phyloP scores from a whole-genome alignment of 2,329 filamentous ascomycete species.

The Monosporascus sp. region DNA sequence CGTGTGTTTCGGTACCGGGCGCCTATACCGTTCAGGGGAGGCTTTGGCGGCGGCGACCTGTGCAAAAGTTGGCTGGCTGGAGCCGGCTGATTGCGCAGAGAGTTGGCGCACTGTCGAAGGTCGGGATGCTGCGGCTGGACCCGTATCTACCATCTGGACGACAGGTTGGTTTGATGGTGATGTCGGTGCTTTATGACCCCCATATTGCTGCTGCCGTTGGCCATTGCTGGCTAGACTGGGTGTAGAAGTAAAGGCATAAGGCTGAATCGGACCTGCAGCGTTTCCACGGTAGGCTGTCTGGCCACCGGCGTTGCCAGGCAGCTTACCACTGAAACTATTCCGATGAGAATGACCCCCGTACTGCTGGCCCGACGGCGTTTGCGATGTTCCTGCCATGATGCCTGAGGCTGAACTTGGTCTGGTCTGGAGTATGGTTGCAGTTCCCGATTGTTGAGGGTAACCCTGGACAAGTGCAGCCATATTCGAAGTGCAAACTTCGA shows the following conservation, averaged over 20 bases:
- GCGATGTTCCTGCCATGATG: constrained; percentile 45
- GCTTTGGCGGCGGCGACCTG: constrained; percentile 58
- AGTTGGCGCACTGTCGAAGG: constrained; percentile 22
- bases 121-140: constrained; percentile 18
- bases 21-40: constrained; percentile 79
- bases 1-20: constrained; percentile 51
- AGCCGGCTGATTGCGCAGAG: constrained; percentile 38
- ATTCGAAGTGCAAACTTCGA: constrained; percentile 16
- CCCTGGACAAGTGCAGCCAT: constrained; percentile 86
- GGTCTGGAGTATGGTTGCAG: constrained; percentile 70
- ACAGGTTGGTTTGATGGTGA: constrained; percentile 36
- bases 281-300: constrained; percentile 49
- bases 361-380: constrained; percentile 44
- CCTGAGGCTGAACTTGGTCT: constrained; percentile 60
- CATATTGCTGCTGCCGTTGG: constrained; percentile 44
- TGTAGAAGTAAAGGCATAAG: constrained; percentile 71
- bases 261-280: constrained; percentile 57
- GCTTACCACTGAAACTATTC: constrained; percentile 42
- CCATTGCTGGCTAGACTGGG: constrained; percentile 54
- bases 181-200: constrained; percentile 42
- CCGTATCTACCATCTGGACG: constrained; percentile 33
- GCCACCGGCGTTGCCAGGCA: constrained; percentile 37
- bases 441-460: constrained; percentile 68
- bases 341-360: constrained; percentile 44
- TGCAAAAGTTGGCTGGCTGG: constrained; percentile 45